phyloP scores from a whole-genome alignment of 306 rosid genomes.

The Pterocarpus santalinus region DNA sequence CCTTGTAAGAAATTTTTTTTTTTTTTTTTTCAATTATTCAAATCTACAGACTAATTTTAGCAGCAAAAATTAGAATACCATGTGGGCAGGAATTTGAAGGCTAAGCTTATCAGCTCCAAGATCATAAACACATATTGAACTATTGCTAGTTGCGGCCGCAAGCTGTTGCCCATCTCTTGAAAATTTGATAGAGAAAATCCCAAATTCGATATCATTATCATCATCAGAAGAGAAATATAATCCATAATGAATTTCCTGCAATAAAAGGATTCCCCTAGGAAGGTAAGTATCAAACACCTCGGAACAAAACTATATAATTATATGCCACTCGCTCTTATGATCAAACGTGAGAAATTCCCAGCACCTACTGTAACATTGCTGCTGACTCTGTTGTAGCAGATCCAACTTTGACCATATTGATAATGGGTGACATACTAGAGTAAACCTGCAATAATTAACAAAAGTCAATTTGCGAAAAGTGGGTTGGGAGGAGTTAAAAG shows the following conservation, averaged over 20 bases:
- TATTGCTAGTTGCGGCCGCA: slow-evolving; percentile 88
- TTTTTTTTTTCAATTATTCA: too few species aligned
- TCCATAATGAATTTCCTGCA: slow-evolving; percentile 88
- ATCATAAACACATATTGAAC: slow-evolving; percentile 89
- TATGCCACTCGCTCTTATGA: slow-evolving; percentile 5
- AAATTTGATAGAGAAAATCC: slow-evolving; percentile 88
- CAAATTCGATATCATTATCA: slow-evolving; percentile 59
- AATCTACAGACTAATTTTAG: neutral
- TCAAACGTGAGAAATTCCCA: slow-evolving; percentile 24
- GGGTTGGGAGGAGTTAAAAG: slow-evolving; percentile 15
- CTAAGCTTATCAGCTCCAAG: slow-evolving; percentile 80
- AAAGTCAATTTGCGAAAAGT: slow-evolving; percentile 31
- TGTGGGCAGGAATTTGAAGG: slow-evolving; percentile 84
- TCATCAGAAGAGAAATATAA: slow-evolving; percentile 68
- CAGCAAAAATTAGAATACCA: slow-evolving; percentile 55
- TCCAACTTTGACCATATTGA: slow-evolving; percentile 75
- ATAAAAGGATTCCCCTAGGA: slow-evolving; percentile 40
- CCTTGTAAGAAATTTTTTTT: too few species aligned
- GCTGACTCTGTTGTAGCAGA: slow-evolving; percentile 73
- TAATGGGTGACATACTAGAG: slow-evolving; percentile 88
- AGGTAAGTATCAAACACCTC: slow-evolving; percentile 23
- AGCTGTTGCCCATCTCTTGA: slow-evolving; percentile 89
- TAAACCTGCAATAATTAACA: slow-evolving; percentile 74
- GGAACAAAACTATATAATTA: slow-evolving; percentile 20
- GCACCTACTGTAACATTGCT: slow-evolving; percentile 80